Percentiles rank a stretch among this genome's conserved stretches.
Evolutionary conservation across 1,139 yeast genomes (phyloP).

Genomic region (Diutina mesorugosa): DNA sequence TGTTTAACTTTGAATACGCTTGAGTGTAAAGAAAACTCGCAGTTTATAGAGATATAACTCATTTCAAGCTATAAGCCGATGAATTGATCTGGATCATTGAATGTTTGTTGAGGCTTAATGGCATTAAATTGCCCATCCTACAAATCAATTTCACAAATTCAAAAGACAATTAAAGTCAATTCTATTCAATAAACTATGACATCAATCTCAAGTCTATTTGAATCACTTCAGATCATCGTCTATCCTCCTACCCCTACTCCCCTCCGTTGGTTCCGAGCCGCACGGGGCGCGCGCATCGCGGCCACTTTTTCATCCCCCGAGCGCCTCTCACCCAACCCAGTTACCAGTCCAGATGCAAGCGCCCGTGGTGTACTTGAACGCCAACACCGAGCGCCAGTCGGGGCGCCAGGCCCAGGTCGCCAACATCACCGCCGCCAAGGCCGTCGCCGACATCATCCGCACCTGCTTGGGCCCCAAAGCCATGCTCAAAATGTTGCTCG

Average conservation of each 20-base stretch:
- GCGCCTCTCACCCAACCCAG: not conserved
- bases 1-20: no score
- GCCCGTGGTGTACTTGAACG: conserved; percentile 44
- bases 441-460: conserved; percentile 93
- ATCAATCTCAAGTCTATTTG: no score
- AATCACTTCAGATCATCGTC: not conserved
- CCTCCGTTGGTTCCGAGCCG: not conserved
- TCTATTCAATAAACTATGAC: no score
- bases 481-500: conserved; percentile 94
- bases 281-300: not conserved
- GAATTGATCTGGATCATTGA: no score
- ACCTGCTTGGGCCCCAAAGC: conserved; percentile 99
- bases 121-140: no score
- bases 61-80: no score
- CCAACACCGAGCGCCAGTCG: conserved; percentile 85
- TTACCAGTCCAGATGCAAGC: conserved; percentile 24
- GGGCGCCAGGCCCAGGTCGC: conserved; percentile 97
- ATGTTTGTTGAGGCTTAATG: no score
- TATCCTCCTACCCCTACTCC: not conserved
- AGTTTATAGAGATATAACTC: no score
- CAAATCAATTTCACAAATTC: no score
- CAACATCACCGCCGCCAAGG: conserved; percentile 96
- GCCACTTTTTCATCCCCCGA: not conserved
- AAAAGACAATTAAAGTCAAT: no score
- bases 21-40: no score